These are phyloP conservation scores for Dioszegia crocea DNA, from an alignment of 768 basidiomycete genomes.

Conservation along the genomic window DNA sequence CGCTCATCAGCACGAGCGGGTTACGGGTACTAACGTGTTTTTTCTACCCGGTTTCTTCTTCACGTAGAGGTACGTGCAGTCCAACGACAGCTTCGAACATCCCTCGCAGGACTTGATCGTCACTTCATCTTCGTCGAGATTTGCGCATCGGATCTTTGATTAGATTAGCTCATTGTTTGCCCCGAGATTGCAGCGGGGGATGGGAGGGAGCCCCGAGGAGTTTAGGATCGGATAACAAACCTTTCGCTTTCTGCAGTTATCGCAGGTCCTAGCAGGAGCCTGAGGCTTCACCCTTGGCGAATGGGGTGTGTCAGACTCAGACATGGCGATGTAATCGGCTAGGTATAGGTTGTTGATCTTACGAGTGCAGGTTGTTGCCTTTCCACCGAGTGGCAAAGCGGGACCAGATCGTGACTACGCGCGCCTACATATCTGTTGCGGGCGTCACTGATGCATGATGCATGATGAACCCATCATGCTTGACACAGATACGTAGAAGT, in stretches of 20 bases:
- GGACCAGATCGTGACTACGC: too few species aligned
- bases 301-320: too few species aligned
- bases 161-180: neutral
- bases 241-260: conserved; percentile 33
- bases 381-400: too few species aligned
- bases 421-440: too few species aligned
- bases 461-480: too few species aligned
- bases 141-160: too few species aligned
- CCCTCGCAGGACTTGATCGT: conserved; percentile 24
- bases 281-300: neutral
- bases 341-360: too few species aligned
- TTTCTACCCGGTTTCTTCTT: conserved; percentile 43
- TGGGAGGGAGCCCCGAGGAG: neutral
- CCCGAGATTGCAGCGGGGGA: neutral
- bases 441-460: too few species aligned
- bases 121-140: conserved; percentile 5
- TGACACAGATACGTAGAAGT: too few species aligned
- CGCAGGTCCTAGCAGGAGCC: conserved; percentile 17
- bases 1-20: neutral
- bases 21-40: conserved; percentile 32
- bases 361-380: too few species aligned
- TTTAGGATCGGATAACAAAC: conserved; percentile 4
- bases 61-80: conserved; percentile 35
- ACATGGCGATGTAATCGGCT: too few species aligned
- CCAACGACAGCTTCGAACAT: conserved; percentile 26